A percentile compares a stretch with the other conserved stretches of the same genome.
Evolutionary conservation across 2,329 filamentous ascomycete genomes (phyloP).

Genomic region (Myriosclerotinia duriaeana): DNA sequence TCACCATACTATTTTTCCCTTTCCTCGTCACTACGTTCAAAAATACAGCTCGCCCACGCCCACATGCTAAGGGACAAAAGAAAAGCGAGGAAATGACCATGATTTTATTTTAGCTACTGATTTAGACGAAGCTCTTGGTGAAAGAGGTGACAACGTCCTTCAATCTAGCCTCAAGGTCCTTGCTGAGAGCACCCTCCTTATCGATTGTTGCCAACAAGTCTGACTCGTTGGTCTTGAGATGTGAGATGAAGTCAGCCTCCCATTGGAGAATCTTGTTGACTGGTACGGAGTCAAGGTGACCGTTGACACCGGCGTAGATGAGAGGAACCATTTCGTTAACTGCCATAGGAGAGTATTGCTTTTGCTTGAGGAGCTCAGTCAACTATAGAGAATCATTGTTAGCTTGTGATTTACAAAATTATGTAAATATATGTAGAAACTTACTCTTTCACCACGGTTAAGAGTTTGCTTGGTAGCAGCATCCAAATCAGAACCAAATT

Average conservation of each 20-base stretch:
- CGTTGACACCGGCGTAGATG: constrained; percentile 99
- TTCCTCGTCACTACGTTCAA: constrained; percentile 24
- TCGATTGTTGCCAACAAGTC: constrained; percentile 84
- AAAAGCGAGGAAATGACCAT: constrained; percentile 32
- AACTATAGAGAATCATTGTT: constrained; percentile 49
- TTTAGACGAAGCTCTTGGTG: constrained; percentile 83
- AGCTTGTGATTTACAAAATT: constrained; percentile 32
- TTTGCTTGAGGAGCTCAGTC: constrained; percentile 99
- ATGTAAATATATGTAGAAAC: constrained; percentile 39
- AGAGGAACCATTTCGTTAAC: constrained; percentile 99
- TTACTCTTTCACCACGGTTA: constrained; percentile 94
- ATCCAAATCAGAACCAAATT: constrained; percentile 99
- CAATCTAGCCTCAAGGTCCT: constrained; percentile 83
- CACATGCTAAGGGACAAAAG: constrained; percentile 37
- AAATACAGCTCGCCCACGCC: constrained; percentile 32
- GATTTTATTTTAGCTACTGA: constrained; percentile 28
- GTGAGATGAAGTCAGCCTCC: constrained; percentile 91
- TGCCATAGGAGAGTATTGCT: constrained; percentile 98
- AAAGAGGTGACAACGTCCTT: constrained; percentile 75
- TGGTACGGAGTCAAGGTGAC: constrained; percentile 83
- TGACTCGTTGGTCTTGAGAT: constrained; percentile 87
- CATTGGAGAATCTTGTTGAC: constrained; percentile 89
- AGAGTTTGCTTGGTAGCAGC: constrained; percentile 99
- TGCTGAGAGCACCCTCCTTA: constrained; percentile 93
- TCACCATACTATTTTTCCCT: constrained; percentile 1